phyloP scores from a whole-genome alignment of 148 eudicot species.

The Salicornia ramosissima region DNA sequence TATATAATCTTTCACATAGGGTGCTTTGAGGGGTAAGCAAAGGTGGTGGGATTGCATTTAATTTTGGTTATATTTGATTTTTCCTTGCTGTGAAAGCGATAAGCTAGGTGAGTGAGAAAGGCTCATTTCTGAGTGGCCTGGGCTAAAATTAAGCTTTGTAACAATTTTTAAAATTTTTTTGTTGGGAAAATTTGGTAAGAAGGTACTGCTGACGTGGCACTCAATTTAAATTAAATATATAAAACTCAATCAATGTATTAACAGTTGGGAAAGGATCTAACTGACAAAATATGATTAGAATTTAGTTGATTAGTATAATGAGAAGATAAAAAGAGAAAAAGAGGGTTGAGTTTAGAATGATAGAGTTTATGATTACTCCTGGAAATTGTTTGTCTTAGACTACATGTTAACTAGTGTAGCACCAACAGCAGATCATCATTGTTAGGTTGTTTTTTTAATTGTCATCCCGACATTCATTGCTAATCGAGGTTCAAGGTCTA shows the following conservation, averaged over 20 bases:
- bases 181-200: conserved; percentile 17
- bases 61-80: conserved; percentile 26
- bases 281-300: conserved; percentile 19
- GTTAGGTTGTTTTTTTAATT: conserved; percentile 16
- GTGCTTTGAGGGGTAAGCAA: conserved; percentile 87
- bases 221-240: neutral
- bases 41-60: conserved; percentile 24
- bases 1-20: too few relatives aligned
- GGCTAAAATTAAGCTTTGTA: neutral
- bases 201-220: neutral
- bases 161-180: neutral
- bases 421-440: conserved; percentile 27
- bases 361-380: conserved; percentile 17
- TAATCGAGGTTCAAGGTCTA: too few relatives aligned
- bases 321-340: neutral
- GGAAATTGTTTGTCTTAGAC: conserved; percentile 36
- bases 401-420: conserved; percentile 31
- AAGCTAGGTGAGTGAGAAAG: neutral
- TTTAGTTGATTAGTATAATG: neutral
- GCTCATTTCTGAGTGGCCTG: conserved; percentile 17
- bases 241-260: neutral
- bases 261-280: conserved; percentile 19
- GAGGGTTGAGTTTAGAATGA: conserved; percentile 17
- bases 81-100: conserved; percentile 60
- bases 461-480: conserved; percentile 12